Base-by-base conservation (phyloP, 495 filamentous ascomycete genomes). In the Penicillium paradoxum region DNA sequence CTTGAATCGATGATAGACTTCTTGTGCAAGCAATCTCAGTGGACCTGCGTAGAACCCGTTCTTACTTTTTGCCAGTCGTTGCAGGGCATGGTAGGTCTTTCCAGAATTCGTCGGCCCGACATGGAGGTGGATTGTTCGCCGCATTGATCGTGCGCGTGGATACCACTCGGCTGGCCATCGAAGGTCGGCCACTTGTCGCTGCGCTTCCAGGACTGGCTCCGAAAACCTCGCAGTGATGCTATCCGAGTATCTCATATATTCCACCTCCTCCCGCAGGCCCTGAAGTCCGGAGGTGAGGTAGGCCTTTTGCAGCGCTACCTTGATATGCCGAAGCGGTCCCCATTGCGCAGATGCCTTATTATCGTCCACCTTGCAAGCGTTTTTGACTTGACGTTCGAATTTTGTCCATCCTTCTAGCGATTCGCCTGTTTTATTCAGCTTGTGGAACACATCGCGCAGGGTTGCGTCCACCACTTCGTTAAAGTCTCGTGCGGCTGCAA, bases 31-130 rank as follows among this genome's bases (percentile, higher is more conserved):
- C 34, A 99, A 70, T 15, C 95, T 81, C 41, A 99, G 72, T 0
- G 95, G 95, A 2, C 95, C 95, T 30, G 92, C 90, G 64, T 96
- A 99, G 48, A 95, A 83, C 13, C 95, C 95, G 18, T 76, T 79
- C 36, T 83, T 78, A 24, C 85, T 83, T 30, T 79, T 70, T 66
- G 95, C 86, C 8, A 99, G 80, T n/a, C 86, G 80, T 69, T 96
- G 85, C 45, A 99, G 69, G 4, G 95, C 95, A 65, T 90, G 86
- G 68, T 97, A 97, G 2, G 95, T 99, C 72, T 99, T 99, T 50
- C 95, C 95, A 5, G 91, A 97, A 70, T 99, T 99, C 2, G 95
- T 99, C 0, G 95, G 95, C 1, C 95, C 95, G 40, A 99, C 91
- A 64, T 99, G 95, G 8, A 99, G 73, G 74, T 97, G 88, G 49